phyloP scores from a whole-genome alignment of 345 rosid genomes.

The Eucalyptus paniculata region DNA sequence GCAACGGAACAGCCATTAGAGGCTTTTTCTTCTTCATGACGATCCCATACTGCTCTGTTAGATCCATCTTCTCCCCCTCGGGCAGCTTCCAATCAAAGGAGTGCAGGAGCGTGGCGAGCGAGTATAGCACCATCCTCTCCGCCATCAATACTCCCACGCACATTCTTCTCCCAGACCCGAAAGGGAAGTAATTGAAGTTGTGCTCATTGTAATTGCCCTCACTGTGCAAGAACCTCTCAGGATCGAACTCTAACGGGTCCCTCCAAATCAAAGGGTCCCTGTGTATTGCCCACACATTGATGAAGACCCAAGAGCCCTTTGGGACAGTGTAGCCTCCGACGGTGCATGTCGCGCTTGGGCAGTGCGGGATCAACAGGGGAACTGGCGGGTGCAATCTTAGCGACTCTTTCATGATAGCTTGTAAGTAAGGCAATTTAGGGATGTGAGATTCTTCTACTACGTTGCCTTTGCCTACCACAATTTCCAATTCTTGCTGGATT shows the following conservation, averaged over 20 bases:
- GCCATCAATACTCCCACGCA: constrained; percentile 1
- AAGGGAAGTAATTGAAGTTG: neutral
- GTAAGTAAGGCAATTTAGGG: neutral
- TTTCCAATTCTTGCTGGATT: constrained; percentile 22
- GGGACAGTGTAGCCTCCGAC: neutral
- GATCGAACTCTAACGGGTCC: neutral
- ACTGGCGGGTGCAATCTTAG: constrained; percentile 1
- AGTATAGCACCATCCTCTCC: neutral
- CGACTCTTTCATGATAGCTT: constrained; percentile 3
- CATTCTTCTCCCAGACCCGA: constrained; percentile 1
- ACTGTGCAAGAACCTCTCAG: neutral
- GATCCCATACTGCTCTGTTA: neutral
- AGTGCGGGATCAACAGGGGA: neutral
- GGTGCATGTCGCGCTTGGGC: neutral
- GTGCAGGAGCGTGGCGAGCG: neutral
- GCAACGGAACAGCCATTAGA: neutral
- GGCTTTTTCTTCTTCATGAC: constrained; percentile 1
- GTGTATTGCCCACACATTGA: constrained; percentile 4
- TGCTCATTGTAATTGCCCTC: neutral
- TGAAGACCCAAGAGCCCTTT: neutral
- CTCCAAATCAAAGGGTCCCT: neutral
- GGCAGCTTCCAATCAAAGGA: constrained; percentile 1
- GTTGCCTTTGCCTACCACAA: neutral
- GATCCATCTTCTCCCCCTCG: neutral
- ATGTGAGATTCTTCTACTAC: constrained; percentile 1